Percentiles rank a stretch among this genome's conserved stretches.
These are phyloP conservation scores for Megacollybia platyphylla DNA, from an alignment of 1,284 basidiomycete genomes.

Conservation along the genomic window DNA sequence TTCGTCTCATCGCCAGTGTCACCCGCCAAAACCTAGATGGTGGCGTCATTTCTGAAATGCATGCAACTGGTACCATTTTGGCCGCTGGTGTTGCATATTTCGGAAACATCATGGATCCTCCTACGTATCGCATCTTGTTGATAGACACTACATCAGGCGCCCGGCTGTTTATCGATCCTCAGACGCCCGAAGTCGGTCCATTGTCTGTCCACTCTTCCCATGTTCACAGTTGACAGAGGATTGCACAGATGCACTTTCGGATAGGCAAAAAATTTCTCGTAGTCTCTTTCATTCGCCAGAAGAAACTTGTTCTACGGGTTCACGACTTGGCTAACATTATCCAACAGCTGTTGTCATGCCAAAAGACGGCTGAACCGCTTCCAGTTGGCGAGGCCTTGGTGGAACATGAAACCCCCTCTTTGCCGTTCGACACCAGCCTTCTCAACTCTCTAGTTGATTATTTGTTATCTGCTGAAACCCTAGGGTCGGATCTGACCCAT, in stretches of 20 bases:
- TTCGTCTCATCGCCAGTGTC: background rate
- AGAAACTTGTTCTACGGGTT: slow-evolving; percentile 15
- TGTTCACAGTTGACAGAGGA: slow-evolving; percentile 6
- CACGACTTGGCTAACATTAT: slow-evolving; percentile 12
- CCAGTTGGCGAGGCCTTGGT: background rate
- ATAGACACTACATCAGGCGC: slow-evolving; percentile 17
- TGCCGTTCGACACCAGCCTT: too few relatives aligned
- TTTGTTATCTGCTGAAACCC: background rate
- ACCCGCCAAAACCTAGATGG: background rate
- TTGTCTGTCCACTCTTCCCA: background rate
- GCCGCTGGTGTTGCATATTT: slow-evolving; percentile 21
- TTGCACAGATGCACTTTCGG: slow-evolving; percentile 11
- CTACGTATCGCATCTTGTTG: slow-evolving; percentile 23
- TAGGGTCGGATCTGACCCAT: background rate
- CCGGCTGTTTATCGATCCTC: slow-evolving; percentile 17
- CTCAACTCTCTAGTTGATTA: background rate
- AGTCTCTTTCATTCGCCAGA: slow-evolving; percentile 12
- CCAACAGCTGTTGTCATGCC: background rate
- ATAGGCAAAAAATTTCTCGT: slow-evolving; percentile 12
- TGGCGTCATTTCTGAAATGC: slow-evolving; percentile 10
- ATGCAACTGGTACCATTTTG: slow-evolving; percentile 17
- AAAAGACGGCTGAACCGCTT: background rate
- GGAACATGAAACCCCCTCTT: too few relatives aligned
- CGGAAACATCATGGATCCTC: slow-evolving; percentile 14
- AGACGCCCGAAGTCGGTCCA: slow-evolving; percentile 15